Conservation (phyloP, 257 asterid species). For the Ballota nigra region DNA sequence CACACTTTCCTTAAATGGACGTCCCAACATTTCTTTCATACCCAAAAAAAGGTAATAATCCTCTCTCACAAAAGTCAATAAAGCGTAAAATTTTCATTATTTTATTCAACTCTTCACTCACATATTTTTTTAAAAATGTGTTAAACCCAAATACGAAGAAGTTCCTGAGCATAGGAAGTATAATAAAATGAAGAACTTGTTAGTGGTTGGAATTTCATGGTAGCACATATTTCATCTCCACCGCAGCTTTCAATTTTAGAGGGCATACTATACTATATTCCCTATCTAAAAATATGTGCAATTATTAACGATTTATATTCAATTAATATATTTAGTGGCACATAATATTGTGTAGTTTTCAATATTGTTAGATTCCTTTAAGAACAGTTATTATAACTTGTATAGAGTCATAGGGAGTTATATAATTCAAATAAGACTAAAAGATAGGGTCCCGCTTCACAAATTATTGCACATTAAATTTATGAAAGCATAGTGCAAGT, state of each 20-base stretch:
- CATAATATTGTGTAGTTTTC: neutral
- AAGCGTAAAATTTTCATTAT: too few species aligned
- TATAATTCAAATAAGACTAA: neutral
- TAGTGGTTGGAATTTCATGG: slow-evolving; percentile 23
- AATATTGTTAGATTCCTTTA: neutral
- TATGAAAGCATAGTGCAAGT: neutral
- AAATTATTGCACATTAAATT: neutral
- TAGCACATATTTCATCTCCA: slow-evolving; percentile 17
- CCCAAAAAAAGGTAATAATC: too few species aligned
- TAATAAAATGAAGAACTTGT: slow-evolving; percentile 21
- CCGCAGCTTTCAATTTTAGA: slow-evolving; percentile 19
- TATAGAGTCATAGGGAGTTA: neutral
- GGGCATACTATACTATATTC: neutral
- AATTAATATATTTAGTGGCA: neutral
- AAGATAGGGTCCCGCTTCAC: neutral
- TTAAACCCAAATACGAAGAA: too few species aligned
- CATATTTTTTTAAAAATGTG: too few species aligned
- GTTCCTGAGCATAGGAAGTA: too few species aligned
- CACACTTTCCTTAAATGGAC: too few species aligned
- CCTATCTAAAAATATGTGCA: neutral
- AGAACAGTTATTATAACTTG: neutral
- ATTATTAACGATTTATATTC: neutral
- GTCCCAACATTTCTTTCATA: too few species aligned
- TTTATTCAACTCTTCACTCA: too few species aligned
- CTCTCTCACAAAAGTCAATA: too few species aligned